A percentile compares a stretch with the other conserved stretches of the same genome.
These are phyloP conservation scores for Oenanthe sinensis DNA, from an alignment of 129 eudicot species.

Conservation along the genomic window DNA sequence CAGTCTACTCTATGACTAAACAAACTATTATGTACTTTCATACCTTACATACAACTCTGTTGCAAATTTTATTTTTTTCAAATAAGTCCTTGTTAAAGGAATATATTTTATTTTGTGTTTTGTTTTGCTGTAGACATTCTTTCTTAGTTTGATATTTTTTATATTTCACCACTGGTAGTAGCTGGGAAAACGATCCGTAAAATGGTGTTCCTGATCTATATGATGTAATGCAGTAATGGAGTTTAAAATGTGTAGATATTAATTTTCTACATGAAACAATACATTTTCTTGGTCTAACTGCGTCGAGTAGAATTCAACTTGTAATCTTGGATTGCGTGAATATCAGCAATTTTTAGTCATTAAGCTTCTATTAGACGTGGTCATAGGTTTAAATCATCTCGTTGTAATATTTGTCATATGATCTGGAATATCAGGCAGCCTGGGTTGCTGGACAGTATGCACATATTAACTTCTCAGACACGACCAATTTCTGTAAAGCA, in stretches of 20 bases:
- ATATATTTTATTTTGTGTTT: not conserved
- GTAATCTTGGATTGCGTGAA: not conserved
- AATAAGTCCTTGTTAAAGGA: not conserved
- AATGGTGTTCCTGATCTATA: not conserved
- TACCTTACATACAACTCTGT: not conserved
- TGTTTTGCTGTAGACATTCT: not conserved
- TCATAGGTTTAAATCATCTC: not conserved
- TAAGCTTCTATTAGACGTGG: not conserved
- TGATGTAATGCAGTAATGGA: not conserved
- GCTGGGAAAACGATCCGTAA: not conserved
- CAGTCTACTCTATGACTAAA: not conserved
- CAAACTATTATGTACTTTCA: not conserved
- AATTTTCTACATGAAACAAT: not conserved
- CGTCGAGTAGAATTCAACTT: not conserved
- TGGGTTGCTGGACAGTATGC: conserved; percentile 99
- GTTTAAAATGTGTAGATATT: not conserved
- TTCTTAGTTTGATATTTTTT: not conserved
- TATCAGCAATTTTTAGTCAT: not conserved
- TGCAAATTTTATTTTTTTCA: not conserved
- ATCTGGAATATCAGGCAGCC: conserved; percentile 59
- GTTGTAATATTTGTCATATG: not conserved
- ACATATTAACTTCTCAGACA: conserved; percentile 76
- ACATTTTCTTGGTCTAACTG: not conserved
- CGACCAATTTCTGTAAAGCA: conserved; percentile 79
- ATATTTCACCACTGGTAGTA: not conserved